Evolutionary conservation across 768 basidiomycete species (phyloP).

Genomic region (Rhodotorula graminis): DNA sequence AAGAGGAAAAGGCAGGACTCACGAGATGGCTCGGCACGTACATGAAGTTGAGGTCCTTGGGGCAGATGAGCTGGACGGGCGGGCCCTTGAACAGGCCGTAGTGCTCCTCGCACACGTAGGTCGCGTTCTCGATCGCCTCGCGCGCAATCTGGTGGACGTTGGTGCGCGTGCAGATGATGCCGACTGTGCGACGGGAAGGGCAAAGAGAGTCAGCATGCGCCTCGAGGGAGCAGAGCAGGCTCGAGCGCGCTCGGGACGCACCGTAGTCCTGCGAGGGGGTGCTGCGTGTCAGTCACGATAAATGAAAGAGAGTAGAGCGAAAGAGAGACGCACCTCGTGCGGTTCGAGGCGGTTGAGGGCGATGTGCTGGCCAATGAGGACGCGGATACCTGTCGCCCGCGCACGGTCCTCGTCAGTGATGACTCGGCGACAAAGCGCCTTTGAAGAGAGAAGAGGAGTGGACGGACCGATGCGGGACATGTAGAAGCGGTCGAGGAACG

Average conservation of each 20-base stretch:
- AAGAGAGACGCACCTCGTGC: slow-evolving; percentile 51
- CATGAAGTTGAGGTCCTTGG: slow-evolving; percentile 73
- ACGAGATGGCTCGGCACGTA: slow-evolving; percentile 91
- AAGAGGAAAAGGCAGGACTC: background rate
- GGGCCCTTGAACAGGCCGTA: slow-evolving; percentile 90
- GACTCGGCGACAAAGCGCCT: too few species aligned
- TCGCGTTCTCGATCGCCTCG: slow-evolving; percentile 96
- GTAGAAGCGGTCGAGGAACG: slow-evolving; percentile 95
- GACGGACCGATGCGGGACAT: slow-evolving; percentile 73
- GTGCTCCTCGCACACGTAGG: slow-evolving; percentile 81
- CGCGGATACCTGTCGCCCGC: slow-evolving; percentile 60
- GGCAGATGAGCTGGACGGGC: slow-evolving; percentile 93
- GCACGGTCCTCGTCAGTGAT: background rate
- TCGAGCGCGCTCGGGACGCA: too few species aligned
- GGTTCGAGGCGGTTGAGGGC: slow-evolving; percentile 80
- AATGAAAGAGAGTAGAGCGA: background rate
- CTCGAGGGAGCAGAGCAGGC: too few species aligned
- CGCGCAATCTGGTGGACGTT: slow-evolving; percentile 97
- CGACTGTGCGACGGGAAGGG: slow-evolving; percentile 65
- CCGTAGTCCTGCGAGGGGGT: slow-evolving; percentile 27
- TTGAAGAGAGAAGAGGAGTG: too few species aligned
- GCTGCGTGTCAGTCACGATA: background rate
- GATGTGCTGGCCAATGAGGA: slow-evolving; percentile 76
- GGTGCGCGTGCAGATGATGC: slow-evolving; percentile 93
- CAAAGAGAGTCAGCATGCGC: background rate